Base-by-base conservation (phyloP, 2,329 filamentous ascomycete species). In the Ophiostoma ulmi region DNA sequence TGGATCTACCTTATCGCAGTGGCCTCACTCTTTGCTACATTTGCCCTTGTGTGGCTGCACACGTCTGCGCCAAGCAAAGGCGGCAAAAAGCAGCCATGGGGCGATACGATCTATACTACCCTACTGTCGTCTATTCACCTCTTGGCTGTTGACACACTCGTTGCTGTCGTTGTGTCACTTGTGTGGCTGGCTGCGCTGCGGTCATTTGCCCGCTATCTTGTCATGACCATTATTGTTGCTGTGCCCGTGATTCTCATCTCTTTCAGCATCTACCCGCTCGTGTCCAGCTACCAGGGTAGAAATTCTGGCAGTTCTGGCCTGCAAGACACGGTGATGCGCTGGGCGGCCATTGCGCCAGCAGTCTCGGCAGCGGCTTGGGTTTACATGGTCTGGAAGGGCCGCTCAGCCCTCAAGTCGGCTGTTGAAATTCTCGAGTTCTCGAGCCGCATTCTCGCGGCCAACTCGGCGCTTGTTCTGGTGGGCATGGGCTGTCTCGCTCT, bases 31-130 rank as follows among this genome's bases (percentile, higher is more conserved):
- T 87, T 98, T 76, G 91, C 94, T 14, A 94, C 93, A 0, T 96
- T 93, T 76, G 89, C 97, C 73, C 85, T 99, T 17, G 91, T 97
- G 35, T 96, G 91, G 83, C 85, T 99, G 58, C 93, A 98, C 77
- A 98, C 94, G 1, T 88, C 91, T 5, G 82, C 82, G n/a, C 71
- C 72, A 17, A 48, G 63, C 14, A 36, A 36, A 17, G 70, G 67
- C 35, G 70, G 71, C 69, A 84, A 84, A 70, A 91, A 91, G 77
- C 86, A 86, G 72, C 90, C 90, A 0, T 86, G 96, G 71, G 94
- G 94, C 17, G 95, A 99, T 79, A 97, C 94, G 1, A 93, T 99
- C 72, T 99, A 99, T 79, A 93, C 91, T 17, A 93, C 92, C 5
- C 82, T 99, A 48, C 90, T 91, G 75, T 88, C 89, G 68, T 97